Conservation (phyloP, 2,329 filamentous ascomycete genomes). For the Monilinia fructicola region DNA sequence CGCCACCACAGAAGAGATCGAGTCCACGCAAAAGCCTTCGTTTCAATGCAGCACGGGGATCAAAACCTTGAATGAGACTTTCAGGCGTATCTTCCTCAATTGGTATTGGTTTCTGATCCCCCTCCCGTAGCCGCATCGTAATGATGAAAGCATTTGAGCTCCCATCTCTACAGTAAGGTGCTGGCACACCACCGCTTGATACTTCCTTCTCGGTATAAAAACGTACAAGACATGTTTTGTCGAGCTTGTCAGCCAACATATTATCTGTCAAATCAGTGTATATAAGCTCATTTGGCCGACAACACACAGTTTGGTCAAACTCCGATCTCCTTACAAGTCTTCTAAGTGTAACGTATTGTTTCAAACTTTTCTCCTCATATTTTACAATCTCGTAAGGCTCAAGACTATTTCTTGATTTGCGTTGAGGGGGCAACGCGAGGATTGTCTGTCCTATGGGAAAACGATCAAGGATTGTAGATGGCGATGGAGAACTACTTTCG, state of each 20-base stretch:
- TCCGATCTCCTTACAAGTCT: slow-evolving; percentile 51
- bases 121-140: slow-evolving; percentile 44
- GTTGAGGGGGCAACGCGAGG: slow-evolving; percentile 43
- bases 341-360: slow-evolving; percentile 48
- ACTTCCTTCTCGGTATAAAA: slow-evolving; percentile 48
- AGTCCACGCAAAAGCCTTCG: slow-evolving; percentile 55
- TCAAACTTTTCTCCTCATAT: slow-evolving; percentile 38
- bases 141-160: slow-evolving; percentile 67
- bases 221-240: slow-evolving; percentile 59
- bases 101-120: slow-evolving; percentile 40
- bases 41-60: slow-evolving; percentile 43
- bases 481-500: neutral
- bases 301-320: slow-evolving; percentile 40
- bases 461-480: slow-evolving; percentile 23
- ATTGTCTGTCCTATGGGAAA: slow-evolving; percentile 61
- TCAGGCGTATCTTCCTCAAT: slow-evolving; percentile 41
- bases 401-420: slow-evolving; percentile 44
- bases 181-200: slow-evolving; percentile 46
- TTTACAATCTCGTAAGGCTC: slow-evolving; percentile 62
- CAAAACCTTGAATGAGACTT: slow-evolving; percentile 55
- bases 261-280: slow-evolving; percentile 49
- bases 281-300: slow-evolving; percentile 50
- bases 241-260: slow-evolving; percentile 46
- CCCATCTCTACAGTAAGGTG: slow-evolving; percentile 65
- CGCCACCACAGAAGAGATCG: slow-evolving; percentile 76